A percentile compares a stretch with the other conserved stretches of the same genome.
These are phyloP conservation scores for Hypoxylon trugodes DNA, from an alignment of 495 filamentous ascomycete genomes.

Conservation along the genomic window DNA sequence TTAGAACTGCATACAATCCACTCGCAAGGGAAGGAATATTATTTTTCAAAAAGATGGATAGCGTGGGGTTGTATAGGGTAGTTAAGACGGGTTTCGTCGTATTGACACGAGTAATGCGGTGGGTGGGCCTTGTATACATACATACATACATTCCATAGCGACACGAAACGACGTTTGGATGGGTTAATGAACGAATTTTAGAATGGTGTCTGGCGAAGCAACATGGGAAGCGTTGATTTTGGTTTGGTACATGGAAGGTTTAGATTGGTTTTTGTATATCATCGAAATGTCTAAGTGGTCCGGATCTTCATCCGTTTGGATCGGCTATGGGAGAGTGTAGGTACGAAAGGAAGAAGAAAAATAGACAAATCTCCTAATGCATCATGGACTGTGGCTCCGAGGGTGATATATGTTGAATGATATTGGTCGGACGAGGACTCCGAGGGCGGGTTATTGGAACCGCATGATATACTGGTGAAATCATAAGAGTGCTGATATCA, in stretches of 20 bases:
- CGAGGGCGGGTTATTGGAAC: too few relatives aligned
- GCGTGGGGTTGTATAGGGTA: background rate
- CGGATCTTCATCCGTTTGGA: slow-evolving; percentile 10
- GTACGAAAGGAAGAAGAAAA: too few relatives aligned
- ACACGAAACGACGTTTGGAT: slow-evolving; percentile 26
- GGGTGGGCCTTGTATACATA: background rate
- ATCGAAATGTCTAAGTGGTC: slow-evolving; percentile 12
- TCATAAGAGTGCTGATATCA: too few relatives aligned
- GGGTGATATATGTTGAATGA: too few relatives aligned
- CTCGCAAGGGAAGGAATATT: background rate
- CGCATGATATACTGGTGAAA: too few relatives aligned
- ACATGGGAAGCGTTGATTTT: slow-evolving; percentile 1
- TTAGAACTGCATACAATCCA: slow-evolving; percentile 21
- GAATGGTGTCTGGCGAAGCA: background rate
- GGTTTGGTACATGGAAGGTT: background rate
- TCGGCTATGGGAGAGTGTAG: background rate
- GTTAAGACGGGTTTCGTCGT: background rate
- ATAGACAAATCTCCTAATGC: slow-evolving; percentile 5
- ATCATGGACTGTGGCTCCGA: too few relatives aligned
- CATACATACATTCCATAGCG: slow-evolving; percentile 13
- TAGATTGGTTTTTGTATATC: slow-evolving; percentile 15
- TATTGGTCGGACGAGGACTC: too few relatives aligned
- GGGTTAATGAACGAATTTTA: slow-evolving; percentile 17
- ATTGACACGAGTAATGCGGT: background rate
- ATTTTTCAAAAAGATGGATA: slow-evolving; percentile 1